These are phyloP conservation scores for Magnusiomyces tetraspermus DNA, from an alignment of 1,139 yeast genomes.

Conservation along the genomic window DNA sequence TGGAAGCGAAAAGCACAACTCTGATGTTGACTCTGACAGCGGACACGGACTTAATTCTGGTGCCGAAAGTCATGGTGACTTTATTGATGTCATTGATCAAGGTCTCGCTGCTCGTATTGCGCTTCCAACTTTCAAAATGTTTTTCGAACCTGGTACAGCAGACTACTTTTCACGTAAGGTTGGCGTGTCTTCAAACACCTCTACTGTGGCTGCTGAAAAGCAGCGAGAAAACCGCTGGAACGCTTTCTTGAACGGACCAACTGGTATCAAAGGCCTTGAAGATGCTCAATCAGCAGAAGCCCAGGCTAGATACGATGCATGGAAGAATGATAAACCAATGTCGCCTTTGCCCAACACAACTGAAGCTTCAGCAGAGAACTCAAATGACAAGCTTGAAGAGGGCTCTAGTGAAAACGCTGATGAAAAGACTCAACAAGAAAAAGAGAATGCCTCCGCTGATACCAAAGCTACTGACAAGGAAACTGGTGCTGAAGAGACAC, in stretches of 20 bases:
- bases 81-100: constrained; percentile 41
- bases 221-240: constrained; percentile 20
- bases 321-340: constrained; percentile 12
- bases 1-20: constrained; percentile 17
- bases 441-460: constrained; percentile 12
- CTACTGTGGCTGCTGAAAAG: constrained; percentile 18
- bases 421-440: not conserved
- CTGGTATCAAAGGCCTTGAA: constrained; percentile 31
- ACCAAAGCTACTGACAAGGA: too few species aligned
- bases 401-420: not conserved
- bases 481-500: too few species aligned
- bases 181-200: constrained; percentile 12
- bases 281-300: constrained; percentile 28
- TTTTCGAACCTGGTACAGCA: constrained; percentile 71
- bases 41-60: constrained; percentile 17
- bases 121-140: constrained; percentile 67
- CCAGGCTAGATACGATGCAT: constrained; percentile 13
- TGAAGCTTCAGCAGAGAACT: constrained; percentile 2
- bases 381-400: not conserved
- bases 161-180: constrained; percentile 55
- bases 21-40: constrained; percentile 29
- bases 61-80: constrained; percentile 9
- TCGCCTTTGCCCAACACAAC: too few species aligned
- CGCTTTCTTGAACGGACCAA: constrained; percentile 27
- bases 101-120: constrained; percentile 76